A percentile compares a stretch with the other conserved stretches of the same genome.
These are phyloP conservation scores for Plenodomus tracheiphilus DNA, from an alignment of 2,329 filamentous ascomycete genomes.

Conservation along the genomic window DNA sequence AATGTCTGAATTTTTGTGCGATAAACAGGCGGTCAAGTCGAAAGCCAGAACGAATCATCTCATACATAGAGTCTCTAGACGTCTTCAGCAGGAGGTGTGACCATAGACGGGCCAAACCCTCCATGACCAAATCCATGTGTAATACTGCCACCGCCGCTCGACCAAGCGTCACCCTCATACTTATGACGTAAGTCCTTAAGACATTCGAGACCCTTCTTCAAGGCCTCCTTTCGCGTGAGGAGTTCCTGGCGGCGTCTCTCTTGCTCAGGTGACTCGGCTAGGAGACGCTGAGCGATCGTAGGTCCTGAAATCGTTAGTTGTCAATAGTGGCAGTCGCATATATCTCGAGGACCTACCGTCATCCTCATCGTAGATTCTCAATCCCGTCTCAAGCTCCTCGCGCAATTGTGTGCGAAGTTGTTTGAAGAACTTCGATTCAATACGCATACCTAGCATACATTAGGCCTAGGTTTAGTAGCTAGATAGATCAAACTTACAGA, in stretches of 20 bases:
- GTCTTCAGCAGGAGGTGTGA: not conserved
- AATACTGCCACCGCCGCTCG: not conserved
- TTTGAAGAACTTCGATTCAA: slow-evolving; percentile 44
- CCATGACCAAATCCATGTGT: no score
- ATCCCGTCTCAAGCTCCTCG: slow-evolving; percentile 27
- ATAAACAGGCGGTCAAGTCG: no score
- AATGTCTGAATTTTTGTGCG: no score
- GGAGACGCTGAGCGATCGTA: slow-evolving; percentile 14
- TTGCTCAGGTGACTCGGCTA: slow-evolving; percentile 41
- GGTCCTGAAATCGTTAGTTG: slow-evolving; percentile 5
- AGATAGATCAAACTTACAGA: no score
- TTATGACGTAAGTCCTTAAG: slow-evolving; percentile 13
- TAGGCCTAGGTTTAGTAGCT: no score
- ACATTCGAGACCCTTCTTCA: slow-evolving; percentile 32
- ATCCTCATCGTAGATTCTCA: slow-evolving; percentile 22
- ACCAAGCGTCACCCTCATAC: not conserved
- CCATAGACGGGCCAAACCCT: not conserved
- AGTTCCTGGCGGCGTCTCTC: slow-evolving; percentile 29
- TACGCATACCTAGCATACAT: no score
- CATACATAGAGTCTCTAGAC: no score
- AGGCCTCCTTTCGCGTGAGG: slow-evolving; percentile 25
- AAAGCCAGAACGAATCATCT: no score
- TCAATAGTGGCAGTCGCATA: not conserved
- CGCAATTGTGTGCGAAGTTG: slow-evolving; percentile 22
- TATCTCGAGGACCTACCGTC: slow-evolving; percentile 17